A percentile compares a stretch with the other conserved stretches of the same genome.
Evolutionary conservation across 164 flowering plant species (phyloP).

Genomic region (Chimonanthus praecox): DNA sequence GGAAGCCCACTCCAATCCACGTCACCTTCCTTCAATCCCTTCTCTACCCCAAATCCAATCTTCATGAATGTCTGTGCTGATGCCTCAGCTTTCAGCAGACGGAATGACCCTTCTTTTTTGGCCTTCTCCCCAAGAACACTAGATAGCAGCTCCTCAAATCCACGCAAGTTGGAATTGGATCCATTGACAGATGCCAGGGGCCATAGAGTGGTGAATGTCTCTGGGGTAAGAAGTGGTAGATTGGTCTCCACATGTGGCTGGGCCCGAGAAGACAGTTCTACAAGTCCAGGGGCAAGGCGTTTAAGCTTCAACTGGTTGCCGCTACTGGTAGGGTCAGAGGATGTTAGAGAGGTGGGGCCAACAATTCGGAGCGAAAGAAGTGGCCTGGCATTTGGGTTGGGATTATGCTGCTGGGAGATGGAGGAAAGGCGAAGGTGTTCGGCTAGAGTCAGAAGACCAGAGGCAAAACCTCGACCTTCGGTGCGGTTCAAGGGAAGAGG

Average conservation of each 20-base stretch:
- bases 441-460: conserved; percentile 64
- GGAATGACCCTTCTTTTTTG: conserved; percentile 56
- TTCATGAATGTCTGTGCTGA: conserved; percentile 84
- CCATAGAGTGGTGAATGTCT: conserved; percentile 71
- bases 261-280: conserved; percentile 59
- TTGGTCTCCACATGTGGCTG: not conserved
- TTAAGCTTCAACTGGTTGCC: conserved; percentile 64
- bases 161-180: conserved; percentile 63
- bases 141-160: conserved; percentile 61
- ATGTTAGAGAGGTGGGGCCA: conserved; percentile 58
- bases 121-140: conserved; percentile 72
- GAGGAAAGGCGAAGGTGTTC: conserved; percentile 67
- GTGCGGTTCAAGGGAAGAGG: conserved; percentile 73
- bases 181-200: conserved; percentile 72
- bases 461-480: conserved; percentile 39
- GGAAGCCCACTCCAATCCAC: conserved; percentile 41
- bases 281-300: conserved; percentile 88
- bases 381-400: not conserved
- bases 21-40: conserved; percentile 59
- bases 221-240: conserved; percentile 41
- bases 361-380: conserved; percentile 21
- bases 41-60: conserved; percentile 73
- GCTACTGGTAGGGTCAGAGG: conserved; percentile 31
- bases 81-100: conserved; percentile 68
- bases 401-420: conserved; percentile 21